Evolutionary conservation across 1,284 basidiomycete genomes (phyloP).

Genomic region (Cryptococcus sp.): DNA sequence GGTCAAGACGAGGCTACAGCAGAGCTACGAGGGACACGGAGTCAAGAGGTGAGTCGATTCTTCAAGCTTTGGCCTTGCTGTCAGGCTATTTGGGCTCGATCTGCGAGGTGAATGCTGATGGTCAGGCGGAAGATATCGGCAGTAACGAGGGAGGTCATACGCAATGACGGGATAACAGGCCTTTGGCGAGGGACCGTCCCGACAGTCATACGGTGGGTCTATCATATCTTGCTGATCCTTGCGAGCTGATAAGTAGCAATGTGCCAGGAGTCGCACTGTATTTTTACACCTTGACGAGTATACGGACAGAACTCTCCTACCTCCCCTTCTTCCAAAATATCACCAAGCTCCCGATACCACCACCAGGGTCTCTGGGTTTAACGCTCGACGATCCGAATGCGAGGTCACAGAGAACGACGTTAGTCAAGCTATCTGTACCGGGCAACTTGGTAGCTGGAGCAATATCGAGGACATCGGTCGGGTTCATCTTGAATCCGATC

Average conservation of each 20-base stretch:
- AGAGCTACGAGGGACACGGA: constrained; percentile 44
- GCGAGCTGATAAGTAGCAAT: constrained; percentile 54
- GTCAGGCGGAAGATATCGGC: constrained; percentile 24
- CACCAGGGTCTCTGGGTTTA: neutral
- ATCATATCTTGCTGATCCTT: neutral
- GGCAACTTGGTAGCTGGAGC: constrained; percentile 91
- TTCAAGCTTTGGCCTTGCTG: neutral
- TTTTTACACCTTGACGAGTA: constrained; percentile 75
- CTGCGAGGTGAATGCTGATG: neutral
- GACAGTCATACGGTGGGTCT: constrained; percentile 62
- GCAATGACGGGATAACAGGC: constrained; percentile 46
- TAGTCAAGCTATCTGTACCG: constrained; percentile 68
- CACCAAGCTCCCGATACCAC: constrained; percentile 5
- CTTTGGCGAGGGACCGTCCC: constrained; percentile 76
- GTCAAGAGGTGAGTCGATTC: constrained; percentile 21
- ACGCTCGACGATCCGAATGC: constrained; percentile 10
- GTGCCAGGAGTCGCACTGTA: constrained; percentile 90
- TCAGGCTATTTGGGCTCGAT: neutral
- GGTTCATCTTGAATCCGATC: constrained; percentile 85
- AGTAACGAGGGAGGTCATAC: constrained; percentile 39
- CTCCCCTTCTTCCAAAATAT: constrained; percentile 25
- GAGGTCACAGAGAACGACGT: constrained; percentile 40
- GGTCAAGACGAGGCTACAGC: constrained; percentile 80
- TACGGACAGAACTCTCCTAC: constrained; percentile 58
- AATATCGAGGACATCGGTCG: constrained; percentile 73